Evolutionary conservation across 768 basidiomycete species (phyloP).

Genomic region (Lanmaoa rubissima): DNA sequence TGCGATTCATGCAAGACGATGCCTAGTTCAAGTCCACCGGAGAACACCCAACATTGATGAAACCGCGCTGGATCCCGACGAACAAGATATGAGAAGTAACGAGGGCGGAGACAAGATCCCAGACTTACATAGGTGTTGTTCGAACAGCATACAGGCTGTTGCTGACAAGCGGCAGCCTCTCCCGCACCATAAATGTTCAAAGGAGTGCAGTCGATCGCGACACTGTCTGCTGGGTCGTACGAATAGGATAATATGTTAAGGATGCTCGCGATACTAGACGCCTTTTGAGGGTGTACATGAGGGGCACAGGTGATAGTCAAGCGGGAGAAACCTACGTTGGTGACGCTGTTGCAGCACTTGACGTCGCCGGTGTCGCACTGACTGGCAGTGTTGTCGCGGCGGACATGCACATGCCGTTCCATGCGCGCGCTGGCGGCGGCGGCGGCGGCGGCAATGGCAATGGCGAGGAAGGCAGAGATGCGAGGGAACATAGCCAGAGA

Average conservation of each 20-base stretch:
- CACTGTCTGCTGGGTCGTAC: constrained; percentile 18
- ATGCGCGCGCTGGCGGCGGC: constrained; percentile 21
- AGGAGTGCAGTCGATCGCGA: constrained; percentile 27
- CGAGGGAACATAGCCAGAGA: constrained; percentile 22
- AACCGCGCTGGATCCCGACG: constrained; percentile 10
- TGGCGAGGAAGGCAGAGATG: constrained; percentile 17
- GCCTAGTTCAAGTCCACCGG: constrained; percentile 24
- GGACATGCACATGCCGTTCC: constrained; percentile 17
- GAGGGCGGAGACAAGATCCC: neutral
- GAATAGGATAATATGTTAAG: constrained; percentile 5
- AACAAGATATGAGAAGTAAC: neutral
- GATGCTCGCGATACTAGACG: constrained; percentile 2
- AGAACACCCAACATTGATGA: constrained; percentile 26
- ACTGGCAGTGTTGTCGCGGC: neutral
- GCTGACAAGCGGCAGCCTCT: constrained; percentile 16
- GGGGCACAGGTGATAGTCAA: neutral
- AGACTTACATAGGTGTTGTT: constrained; percentile 20
- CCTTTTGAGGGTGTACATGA: constrained; percentile 5
- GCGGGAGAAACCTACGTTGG: constrained; percentile 16
- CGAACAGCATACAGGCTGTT: constrained; percentile 29
- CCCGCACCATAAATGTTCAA: constrained; percentile 21
- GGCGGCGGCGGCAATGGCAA: constrained; percentile 13
- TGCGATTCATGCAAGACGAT: neutral
- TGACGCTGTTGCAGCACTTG: constrained; percentile 20
- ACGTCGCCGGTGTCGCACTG: constrained; percentile 22